Conservation (phyloP, 75 land plant species). For the Ceratopteris richardii region DNA sequence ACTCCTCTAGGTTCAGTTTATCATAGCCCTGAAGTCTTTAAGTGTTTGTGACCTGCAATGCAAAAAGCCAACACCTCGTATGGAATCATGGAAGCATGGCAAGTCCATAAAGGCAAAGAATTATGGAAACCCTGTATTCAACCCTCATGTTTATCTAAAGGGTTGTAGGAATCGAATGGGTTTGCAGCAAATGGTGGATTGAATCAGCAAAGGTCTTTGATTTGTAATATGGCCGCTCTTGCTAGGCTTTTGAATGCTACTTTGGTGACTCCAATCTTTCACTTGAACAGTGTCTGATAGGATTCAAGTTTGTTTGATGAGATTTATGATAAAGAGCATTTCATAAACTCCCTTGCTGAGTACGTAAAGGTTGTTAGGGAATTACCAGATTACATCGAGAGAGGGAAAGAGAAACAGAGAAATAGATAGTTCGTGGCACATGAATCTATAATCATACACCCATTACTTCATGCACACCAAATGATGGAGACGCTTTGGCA, state of each 20-base stretch:
- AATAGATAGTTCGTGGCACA: too few species aligned
- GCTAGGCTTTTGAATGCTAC: slow-evolving; percentile 88
- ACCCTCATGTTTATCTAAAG: slow-evolving; percentile 4
- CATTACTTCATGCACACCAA: too few species aligned
- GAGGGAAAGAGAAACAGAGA: too few species aligned
- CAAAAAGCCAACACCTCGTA: slow-evolving; percentile 10
- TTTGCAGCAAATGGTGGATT: slow-evolving; percentile 90
- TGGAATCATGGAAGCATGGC: slow-evolving; percentile 49
- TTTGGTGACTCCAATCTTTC: slow-evolving; percentile 83
- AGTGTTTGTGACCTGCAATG: slow-evolving; percentile 36
- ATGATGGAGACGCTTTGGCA: too few species aligned
- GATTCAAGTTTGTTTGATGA: slow-evolving; percentile 88
- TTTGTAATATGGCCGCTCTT: slow-evolving; percentile 97
- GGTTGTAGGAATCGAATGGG: slow-evolving; percentile 66
- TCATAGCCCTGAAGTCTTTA: slow-evolving; percentile 36
- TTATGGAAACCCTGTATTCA: slow-evolving; percentile 56
- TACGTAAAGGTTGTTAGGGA: slow-evolving; percentile 62
- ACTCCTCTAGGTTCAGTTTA: slow-evolving; percentile 29
- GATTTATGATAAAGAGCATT: slow-evolving; percentile 86
- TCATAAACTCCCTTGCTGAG: slow-evolving; percentile 47
- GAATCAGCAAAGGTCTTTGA: slow-evolving; percentile 83
- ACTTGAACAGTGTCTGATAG: slow-evolving; percentile 91
- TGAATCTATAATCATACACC: too few species aligned
- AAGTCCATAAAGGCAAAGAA: slow-evolving; percentile 40
- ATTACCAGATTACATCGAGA: slow-evolving; percentile 70